Evolutionary conservation across 2,329 filamentous ascomycete species (phyloP).

Genomic region (Cryoendolithus antarcticus): DNA sequence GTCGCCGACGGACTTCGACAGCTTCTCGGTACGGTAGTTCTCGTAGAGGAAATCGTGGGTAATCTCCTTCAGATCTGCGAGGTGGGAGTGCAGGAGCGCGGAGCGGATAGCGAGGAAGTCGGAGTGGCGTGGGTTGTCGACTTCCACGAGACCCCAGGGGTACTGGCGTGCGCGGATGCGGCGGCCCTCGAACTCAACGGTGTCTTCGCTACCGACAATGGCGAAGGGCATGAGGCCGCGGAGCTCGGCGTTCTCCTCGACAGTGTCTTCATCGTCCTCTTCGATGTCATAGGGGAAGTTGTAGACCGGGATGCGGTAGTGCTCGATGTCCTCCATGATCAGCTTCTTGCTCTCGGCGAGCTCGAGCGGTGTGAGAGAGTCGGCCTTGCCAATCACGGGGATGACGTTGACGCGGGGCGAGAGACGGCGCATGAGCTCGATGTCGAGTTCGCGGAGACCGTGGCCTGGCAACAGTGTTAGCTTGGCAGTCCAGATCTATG

Average conservation of each 20-base stretch:
- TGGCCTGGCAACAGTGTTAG: conserved; percentile 8
- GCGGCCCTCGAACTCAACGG: conserved; percentile 85
- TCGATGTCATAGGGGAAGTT: conserved; percentile 99
- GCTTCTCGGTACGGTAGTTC: conserved; percentile 99
- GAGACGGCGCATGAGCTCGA: conserved; percentile 98
- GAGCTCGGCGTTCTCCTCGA: conserved; percentile 97
- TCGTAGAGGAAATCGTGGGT: conserved; percentile 99
- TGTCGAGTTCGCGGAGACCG: conserved; percentile 95
- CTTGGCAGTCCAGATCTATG: neutral
- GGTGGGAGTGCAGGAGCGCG: conserved; percentile 90
- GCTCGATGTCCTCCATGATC: conserved; percentile 99
- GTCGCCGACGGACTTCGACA: conserved; percentile 90
- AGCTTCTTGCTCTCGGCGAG: conserved; percentile 98
- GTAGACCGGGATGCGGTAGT: conserved; percentile 98
- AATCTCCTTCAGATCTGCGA: conserved; percentile 98
- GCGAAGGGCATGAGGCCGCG: conserved; percentile 97
- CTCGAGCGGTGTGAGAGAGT: conserved; percentile 91
- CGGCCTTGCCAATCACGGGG: conserved; percentile 95
- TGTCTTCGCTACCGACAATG: conserved; percentile 93
- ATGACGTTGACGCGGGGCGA: conserved; percentile 98
- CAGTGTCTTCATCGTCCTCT: conserved; percentile 97
- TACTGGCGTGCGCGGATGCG: conserved; percentile 92
- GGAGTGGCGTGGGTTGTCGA: conserved; percentile 97
- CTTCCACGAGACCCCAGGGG: conserved; percentile 97
- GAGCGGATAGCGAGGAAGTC: conserved; percentile 97